These are phyloP conservation scores for Pyracantha coccinea DNA, from an alignment of 331 rosid species.

Conservation along the genomic window DNA sequence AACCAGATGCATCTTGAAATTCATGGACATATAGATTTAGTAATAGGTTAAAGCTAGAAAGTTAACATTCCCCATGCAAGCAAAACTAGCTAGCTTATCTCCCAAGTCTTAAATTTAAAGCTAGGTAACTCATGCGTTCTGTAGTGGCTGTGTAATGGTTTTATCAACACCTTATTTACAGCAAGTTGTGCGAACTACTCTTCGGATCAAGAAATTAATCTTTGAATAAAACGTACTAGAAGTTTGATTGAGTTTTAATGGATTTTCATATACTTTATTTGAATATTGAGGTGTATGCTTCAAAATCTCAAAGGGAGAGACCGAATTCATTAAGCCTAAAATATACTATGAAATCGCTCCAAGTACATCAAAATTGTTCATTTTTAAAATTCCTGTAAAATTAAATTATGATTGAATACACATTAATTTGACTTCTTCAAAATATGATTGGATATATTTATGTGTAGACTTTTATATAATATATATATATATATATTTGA, in stretches of 20 bases:
- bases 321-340: too few relatives aligned
- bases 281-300: background rate
- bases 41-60: background rate
- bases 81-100: background rate
- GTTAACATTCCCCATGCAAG: slow-evolving; percentile 4
- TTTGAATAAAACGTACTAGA: background rate
- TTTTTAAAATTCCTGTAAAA: too few relatives aligned
- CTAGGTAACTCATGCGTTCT: background rate
- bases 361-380: too few relatives aligned
- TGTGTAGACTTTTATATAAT: too few relatives aligned
- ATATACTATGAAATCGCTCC: too few relatives aligned
- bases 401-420: background rate
- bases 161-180: background rate
- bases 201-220: too few relatives aligned
- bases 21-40: background rate
- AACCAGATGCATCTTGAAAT: background rate
- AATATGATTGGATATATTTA: too few relatives aligned
- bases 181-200: background rate
- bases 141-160: background rate
- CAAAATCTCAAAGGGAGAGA: background rate
- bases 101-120: background rate
- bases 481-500: too few relatives aligned
- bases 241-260: background rate
- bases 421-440: background rate
- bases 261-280: too few relatives aligned